These are phyloP conservation scores for Drechslerella dactyloides DNA, from an alignment of 2,329 filamentous ascomycete species.

Conservation along the genomic window DNA sequence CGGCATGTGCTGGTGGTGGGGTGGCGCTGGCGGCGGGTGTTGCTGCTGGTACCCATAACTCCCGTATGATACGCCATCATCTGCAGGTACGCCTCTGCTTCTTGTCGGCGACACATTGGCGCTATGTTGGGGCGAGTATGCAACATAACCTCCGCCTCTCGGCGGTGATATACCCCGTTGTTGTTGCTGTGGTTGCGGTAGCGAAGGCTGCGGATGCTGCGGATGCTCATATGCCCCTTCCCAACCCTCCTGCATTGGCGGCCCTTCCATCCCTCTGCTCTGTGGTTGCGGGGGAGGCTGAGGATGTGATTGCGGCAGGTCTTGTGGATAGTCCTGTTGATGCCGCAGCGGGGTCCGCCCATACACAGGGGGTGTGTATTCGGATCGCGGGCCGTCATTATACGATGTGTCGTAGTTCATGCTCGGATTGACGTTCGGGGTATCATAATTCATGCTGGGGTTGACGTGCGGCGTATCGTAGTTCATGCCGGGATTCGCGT, in stretches of 20 bases:
- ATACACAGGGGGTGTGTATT: constrained; percentile 27
- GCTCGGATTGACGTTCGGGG: constrained; percentile 10
- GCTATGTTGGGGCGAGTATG: constrained; percentile 8
- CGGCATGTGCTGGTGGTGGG: constrained; percentile 16
- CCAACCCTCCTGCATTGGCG: constrained; percentile 24
- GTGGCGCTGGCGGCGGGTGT: not conserved
- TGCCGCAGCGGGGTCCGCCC: constrained; percentile 44
- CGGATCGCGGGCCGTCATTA: constrained; percentile 4
- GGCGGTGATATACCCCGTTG: constrained; percentile 1
- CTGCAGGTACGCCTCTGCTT: constrained; percentile 33
- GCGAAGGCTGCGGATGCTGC: too few relatives aligned
- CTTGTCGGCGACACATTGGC: constrained; percentile 32
- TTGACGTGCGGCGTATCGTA: constrained; percentile 3
- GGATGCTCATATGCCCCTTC: constrained; percentile 9
- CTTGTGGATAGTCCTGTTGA: constrained; percentile 34
- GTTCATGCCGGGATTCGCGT: not conserved
- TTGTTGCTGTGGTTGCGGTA: not conserved
- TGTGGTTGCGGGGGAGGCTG: constrained; percentile 13
- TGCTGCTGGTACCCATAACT: constrained; percentile 21
- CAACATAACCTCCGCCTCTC: constrained; percentile 7
- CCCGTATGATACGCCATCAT: constrained; percentile 21
- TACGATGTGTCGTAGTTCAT: constrained; percentile 37
- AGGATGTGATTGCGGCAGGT: constrained; percentile 12
- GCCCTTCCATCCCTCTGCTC: constrained; percentile 21
- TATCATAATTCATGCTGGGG: constrained; percentile 8